Percentiles rank a stretch among this genome's conserved stretches.
Evolutionary conservation across 2,329 filamentous ascomycete genomes (phyloP).

Genomic region (Sarocladium kiliense): DNA sequence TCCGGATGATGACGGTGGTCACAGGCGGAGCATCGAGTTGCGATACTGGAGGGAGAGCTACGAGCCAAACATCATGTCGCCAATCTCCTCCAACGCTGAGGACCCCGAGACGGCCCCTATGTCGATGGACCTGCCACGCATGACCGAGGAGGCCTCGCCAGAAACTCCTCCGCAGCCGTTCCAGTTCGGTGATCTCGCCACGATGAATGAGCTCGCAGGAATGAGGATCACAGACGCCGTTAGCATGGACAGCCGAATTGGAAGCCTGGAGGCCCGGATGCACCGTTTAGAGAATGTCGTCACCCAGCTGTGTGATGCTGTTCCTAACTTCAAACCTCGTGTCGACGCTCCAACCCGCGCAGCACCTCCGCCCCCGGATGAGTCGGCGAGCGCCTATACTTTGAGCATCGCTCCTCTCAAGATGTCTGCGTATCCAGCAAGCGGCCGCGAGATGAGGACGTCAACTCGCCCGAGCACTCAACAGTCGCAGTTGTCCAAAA

Average conservation of each 20-base stretch:
- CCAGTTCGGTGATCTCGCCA: slow-evolving; percentile 43
- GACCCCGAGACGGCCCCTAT: slow-evolving; percentile 19
- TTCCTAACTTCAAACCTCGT: slow-evolving; percentile 33
- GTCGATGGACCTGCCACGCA: slow-evolving; percentile 26
- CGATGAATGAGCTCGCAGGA: slow-evolving; percentile 41
- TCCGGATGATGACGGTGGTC: slow-evolving; percentile 25
- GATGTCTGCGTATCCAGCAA: slow-evolving; percentile 5
- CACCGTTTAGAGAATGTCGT: slow-evolving; percentile 49
- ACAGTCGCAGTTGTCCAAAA: slow-evolving; percentile 35
- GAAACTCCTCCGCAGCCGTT: slow-evolving; percentile 45
- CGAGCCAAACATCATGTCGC: slow-evolving; percentile 45
- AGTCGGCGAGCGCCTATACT: slow-evolving; percentile 17
- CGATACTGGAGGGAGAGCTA: slow-evolving; percentile 60
- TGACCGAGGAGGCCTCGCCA: slow-evolving; percentile 26
- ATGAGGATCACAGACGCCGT: slow-evolving; percentile 55
- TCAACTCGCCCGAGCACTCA: slow-evolving; percentile 26
- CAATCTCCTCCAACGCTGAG: slow-evolving; percentile 40
- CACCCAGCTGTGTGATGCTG: slow-evolving; percentile 41
- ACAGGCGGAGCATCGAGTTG: slow-evolving; percentile 59
- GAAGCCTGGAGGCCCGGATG: slow-evolving; percentile 45
- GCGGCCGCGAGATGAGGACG: slow-evolving; percentile 8
- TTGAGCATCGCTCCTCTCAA: slow-evolving; percentile 2
- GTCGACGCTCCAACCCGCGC: slow-evolving; percentile 21
- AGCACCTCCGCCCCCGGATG: slow-evolving; percentile 18
- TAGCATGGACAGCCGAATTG: slow-evolving; percentile 48